Conservation (phyloP, 441 rosid genomes). For the Raphanus hybrid region DNA sequence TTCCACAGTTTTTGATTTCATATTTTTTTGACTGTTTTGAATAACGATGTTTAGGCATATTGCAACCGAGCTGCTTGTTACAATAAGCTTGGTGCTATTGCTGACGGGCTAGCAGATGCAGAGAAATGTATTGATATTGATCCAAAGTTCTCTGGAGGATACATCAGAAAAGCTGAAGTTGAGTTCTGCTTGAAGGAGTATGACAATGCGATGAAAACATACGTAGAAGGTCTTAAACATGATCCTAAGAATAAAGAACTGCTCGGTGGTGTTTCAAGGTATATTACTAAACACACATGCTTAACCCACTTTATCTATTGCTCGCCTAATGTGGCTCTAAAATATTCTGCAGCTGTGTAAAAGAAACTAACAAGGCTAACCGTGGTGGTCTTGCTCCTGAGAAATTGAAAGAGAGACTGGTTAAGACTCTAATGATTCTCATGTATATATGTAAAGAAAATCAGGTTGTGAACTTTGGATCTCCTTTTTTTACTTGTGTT, state of each 20-base stretch:
- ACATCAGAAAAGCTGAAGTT: conserved; percentile 79
- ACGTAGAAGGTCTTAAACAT: conserved; percentile 73
- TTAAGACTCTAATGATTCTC: conserved; percentile 24
- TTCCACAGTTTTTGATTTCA: neutral
- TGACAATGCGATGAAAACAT: conserved; percentile 82
- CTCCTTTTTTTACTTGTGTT: neutral
- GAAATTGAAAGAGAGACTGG: conserved; percentile 92
- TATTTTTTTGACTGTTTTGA: neutral
- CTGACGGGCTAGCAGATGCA: conserved; percentile 90
- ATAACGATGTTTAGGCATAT: conserved; percentile 54
- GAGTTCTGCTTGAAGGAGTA: conserved; percentile 90
- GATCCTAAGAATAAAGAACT: conserved; percentile 76
- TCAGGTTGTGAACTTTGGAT: neutral
- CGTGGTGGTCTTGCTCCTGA: conserved; percentile 88
- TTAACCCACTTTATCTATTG: conserved; percentile 6
- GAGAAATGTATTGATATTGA: conserved; percentile 90
- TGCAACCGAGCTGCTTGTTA: conserved; percentile 95
- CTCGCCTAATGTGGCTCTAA: neutral
- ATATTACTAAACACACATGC: neutral
- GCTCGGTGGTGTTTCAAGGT: conserved; percentile 80
- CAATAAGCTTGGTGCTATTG: conserved; percentile 80
- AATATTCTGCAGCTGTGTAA: conserved; percentile 52
- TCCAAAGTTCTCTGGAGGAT: conserved; percentile 82
- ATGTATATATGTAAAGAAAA: neutral
- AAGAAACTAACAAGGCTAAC: conserved; percentile 73